Evolutionary conservation across 331 rosid species (phyloP), one percentile per base, ranked within the genome.

Genomic region (Stylosanthes scabra): DNA sequence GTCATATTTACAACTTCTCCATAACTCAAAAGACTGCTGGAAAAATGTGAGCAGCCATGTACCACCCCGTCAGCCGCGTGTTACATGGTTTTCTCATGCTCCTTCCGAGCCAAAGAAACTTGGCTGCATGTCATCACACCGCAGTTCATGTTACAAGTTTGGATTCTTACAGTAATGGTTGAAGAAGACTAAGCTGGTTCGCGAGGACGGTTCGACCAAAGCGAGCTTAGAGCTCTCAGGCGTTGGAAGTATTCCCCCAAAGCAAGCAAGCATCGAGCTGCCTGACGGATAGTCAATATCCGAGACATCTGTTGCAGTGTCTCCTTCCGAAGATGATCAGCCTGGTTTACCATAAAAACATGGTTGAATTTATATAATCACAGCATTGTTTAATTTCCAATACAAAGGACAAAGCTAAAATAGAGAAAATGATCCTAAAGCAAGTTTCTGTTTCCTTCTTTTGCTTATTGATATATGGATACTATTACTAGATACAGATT

Each of bases 211-310:
- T 78, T 82, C 28, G 94, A 84, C 94, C 96, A 95, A 9, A 90
- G 94, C 4, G 81, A 68, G 90, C 99, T 95, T 82, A 95, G 88
- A 28, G 88, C 93, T 77, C 99, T 86, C 47, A 95, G 87, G 59
- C 99, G 93, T 67, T 92, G 87, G 78, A 88, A 92, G 79, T 92
- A 92, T 77, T 90, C 99, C 16, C 99, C 99, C 76, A 95, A 73
- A 28, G 85, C 93, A 69, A 90, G 96, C 66, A 95, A 84, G 54
- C 97, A 96, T 37, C 93, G 86, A 39, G 96, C 99, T 4, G 93
- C 84, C 77, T 95, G 98, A 60, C 92, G 96, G 63, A 68, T 85
- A 4, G 94, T 86, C 9, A 95, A 90, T 78, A 88, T 90, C 74
- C 85, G 86, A 29, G 82, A 61, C 91, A 95, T 84, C 82, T 92